Evolutionary conservation across 768 basidiomycete genomes (phyloP), one percentile per base, ranked within the genome.

Genomic region (Lactarius sp.): DNA sequence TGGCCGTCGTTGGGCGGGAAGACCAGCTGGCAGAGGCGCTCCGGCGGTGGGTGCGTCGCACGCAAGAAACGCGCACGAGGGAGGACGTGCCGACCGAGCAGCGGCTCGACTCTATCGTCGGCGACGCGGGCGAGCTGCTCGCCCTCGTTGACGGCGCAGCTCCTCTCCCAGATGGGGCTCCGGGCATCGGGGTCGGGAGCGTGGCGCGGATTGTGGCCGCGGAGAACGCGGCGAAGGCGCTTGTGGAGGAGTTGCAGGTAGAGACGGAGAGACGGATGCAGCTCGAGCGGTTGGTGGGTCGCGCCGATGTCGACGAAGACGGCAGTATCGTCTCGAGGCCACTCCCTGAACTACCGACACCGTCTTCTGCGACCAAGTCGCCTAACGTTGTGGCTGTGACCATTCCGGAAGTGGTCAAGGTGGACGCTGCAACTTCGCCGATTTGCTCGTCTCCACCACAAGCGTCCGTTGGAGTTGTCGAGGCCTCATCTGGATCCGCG

Each of bases 1-100:
- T 93, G 2, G 77, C 79, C 0, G 75, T 90, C 68, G 75, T 86
- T 1, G 78, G 79, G 0, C 75, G 88, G n/a, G 90, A 92, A 69
- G 88, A 90, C 69, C 72, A 76, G 33, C 68, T 86, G 0, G 75
- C 78, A 2, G 84, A 86, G 67, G 78, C 75, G 7, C 68, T 92
- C 62, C 74, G 80, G 54, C 75, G 82, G 52, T 88, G 85, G 85
- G 74, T 84, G 7, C 74, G 81, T 53, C 75, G 79, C 12, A 79
- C 80, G 10, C 77, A 78, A 41, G 84, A 87, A 67, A 68, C 71
- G 5, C 64, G 77, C 10, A 66, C 64, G 13, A 72, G 71, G n/a
- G 46, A 41, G 52, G 53, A 56, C 47, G 49, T 50, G 6, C 44
- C 41, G 27, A 22, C 58, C 14, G 46, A 52, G 6, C 59, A 70